Conservation (phyloP, 2,329 filamentous ascomycete genomes). For the Penicillium sp. region DNA sequence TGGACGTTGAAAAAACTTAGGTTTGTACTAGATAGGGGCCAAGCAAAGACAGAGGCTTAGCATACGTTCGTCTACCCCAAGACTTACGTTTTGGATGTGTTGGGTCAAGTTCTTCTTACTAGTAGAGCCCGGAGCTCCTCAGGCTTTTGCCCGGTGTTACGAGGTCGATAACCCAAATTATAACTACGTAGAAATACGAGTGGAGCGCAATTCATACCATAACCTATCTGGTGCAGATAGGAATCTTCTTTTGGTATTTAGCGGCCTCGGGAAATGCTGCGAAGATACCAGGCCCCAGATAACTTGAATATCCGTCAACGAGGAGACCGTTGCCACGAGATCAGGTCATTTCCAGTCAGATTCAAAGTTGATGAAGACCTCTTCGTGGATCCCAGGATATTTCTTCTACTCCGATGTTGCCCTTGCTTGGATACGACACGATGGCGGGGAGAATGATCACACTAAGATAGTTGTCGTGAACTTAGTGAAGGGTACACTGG, state of each 20-base stretch:
- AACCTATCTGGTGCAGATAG: conserved; percentile 14
- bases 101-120: neutral
- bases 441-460: neutral
- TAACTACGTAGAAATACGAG: neutral
- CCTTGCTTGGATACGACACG: conserved; percentile 9
- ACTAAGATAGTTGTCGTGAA: conserved; percentile 3
- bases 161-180: neutral
- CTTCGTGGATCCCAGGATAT: neutral
- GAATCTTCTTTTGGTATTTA: conserved; percentile 16
- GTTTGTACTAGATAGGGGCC: no score
- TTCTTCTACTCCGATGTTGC: conserved; percentile 10
- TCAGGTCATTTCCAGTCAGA: neutral
- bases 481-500: neutral
- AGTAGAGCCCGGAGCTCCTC: neutral
- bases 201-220: conserved; percentile 4
- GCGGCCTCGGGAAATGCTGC: conserved; percentile 14
- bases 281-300: conserved; percentile 11
- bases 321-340: conserved; percentile 22
- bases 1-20: neutral
- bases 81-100: neutral
- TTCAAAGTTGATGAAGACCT: neutral
- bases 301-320: conserved; percentile 18
- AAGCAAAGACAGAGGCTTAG: neutral
- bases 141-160: neutral
- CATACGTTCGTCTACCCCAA: neutral